These are phyloP conservation scores for Carnegiea gigantea DNA, from an alignment of 179 eudicot species.

Conservation along the genomic window DNA sequence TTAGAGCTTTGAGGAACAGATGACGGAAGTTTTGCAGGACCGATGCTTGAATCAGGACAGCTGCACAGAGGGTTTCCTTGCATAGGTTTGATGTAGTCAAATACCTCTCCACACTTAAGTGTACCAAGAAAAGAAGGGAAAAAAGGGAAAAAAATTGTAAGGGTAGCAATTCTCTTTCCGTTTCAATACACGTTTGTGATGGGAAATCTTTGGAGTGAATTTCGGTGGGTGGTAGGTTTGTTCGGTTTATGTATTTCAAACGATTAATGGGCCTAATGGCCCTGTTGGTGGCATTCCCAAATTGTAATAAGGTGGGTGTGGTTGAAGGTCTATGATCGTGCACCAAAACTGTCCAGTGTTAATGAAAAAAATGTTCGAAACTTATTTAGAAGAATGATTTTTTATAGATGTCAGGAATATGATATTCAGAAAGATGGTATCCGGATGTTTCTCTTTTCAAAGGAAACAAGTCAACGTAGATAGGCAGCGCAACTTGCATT, in stretches of 20 bases:
- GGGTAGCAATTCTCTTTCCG: not conserved
- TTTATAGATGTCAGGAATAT: no score
- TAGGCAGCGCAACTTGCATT: no score
- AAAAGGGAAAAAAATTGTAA: not conserved
- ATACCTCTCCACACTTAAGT: not conserved
- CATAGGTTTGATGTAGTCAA: constrained; percentile 33
- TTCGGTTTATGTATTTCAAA: constrained; percentile 16
- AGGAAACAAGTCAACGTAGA: no score
- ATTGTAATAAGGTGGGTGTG: no score
- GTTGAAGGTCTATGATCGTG: no score
- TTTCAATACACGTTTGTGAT: constrained; percentile 21
- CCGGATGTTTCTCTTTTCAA: no score
- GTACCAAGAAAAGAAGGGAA: not conserved
- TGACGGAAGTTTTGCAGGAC: constrained; percentile 35
- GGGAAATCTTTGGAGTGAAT: constrained; percentile 12
- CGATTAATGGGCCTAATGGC: constrained; percentile 4
- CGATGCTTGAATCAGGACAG: no score
- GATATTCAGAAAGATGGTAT: no score
- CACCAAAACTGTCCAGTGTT: no score
- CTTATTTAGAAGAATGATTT: no score
- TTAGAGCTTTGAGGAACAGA: constrained; percentile 92
- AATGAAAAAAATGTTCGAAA: no score
- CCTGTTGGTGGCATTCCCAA: no score
- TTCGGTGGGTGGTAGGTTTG: constrained; percentile 26
- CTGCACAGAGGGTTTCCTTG: constrained; percentile 36